Conservation (phyloP, 805 yeast species). For the Helenozyma baotianmanensis region DNA sequence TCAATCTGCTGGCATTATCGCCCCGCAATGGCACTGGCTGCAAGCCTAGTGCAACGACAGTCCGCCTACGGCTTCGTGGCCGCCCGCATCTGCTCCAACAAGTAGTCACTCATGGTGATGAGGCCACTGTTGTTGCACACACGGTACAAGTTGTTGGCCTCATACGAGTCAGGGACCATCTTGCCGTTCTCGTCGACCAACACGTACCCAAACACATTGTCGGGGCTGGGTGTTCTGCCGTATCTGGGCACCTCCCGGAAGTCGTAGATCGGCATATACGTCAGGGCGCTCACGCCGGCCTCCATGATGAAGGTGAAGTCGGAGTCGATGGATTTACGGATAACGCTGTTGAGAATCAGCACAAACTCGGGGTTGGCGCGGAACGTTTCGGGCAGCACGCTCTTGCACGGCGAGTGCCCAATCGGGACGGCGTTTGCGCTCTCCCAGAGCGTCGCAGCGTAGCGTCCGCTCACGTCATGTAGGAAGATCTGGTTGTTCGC, state of each 20-base stretch:
- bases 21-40: too few species aligned
- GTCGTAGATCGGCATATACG: constrained; percentile 69
- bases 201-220: constrained; percentile 68
- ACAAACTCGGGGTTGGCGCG: constrained; percentile 24
- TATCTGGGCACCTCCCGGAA: constrained; percentile 59
- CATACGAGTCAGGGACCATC: constrained; percentile 52
- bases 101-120: constrained; percentile 15
- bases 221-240: constrained; percentile 66
- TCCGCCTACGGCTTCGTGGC: constrained; percentile 5
- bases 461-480: constrained; percentile 10
- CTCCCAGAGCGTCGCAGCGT: constrained; percentile 18
- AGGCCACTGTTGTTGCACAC: constrained; percentile 30
- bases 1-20: too few species aligned
- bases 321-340: constrained; percentile 18
- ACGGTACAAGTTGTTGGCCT: constrained; percentile 57
- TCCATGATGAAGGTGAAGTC: constrained; percentile 56
- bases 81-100: constrained; percentile 12
- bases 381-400: constrained; percentile 21
- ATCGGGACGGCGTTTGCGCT: constrained; percentile 20
- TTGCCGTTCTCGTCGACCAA: constrained; percentile 51
- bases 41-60: too few species aligned
- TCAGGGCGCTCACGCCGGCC: constrained; percentile 47
- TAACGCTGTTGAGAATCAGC: constrained; percentile 21
- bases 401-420: constrained; percentile 14
- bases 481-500: constrained; percentile 12